Evolutionary conservation across 805 yeast species (phyloP).

Genomic region (Scheffersomyces lignosus): DNA sequence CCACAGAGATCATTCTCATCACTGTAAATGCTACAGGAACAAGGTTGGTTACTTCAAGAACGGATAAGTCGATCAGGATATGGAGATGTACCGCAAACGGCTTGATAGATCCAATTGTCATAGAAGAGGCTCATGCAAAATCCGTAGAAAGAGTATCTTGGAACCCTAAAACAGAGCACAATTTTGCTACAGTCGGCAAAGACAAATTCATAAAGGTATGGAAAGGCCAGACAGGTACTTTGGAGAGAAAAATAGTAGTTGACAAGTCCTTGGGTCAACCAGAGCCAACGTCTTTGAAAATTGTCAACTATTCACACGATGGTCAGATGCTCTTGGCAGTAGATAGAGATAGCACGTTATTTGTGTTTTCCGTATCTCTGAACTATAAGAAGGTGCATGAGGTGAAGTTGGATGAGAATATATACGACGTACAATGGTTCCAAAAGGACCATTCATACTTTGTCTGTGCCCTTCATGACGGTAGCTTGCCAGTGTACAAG

Average conservation of each 20-base stretch:
- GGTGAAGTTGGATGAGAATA: conserved; percentile 21
- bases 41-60: conserved; percentile 41
- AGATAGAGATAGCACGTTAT: conserved; percentile 38
- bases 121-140: conserved; percentile 42
- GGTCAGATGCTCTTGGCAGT: conserved; percentile 48
- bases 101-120: conserved; percentile 35
- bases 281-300: conserved; percentile 6
- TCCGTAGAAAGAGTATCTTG: conserved; percentile 45
- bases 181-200: conserved; percentile 49
- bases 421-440: conserved; percentile 48
- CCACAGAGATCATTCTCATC: conserved; percentile 35
- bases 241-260: conserved; percentile 30
- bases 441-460: conserved; percentile 36
- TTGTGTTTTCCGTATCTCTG: conserved; percentile 31
- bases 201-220: conserved; percentile 49
- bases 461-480: conserved; percentile 47
- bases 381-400: conserved; percentile 29
- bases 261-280: conserved; percentile 16
- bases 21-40: conserved; percentile 45
- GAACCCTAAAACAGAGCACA: conserved; percentile 47
- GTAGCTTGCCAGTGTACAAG: conserved; percentile 35
- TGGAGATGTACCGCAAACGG: conserved; percentile 33
- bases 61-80: conserved; percentile 43
- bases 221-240: conserved; percentile 38
- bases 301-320: conserved; percentile 43